Conservation (phyloP, 495 filamentous ascomycete species). For the Chlorociboria aeruginascens region DNA sequence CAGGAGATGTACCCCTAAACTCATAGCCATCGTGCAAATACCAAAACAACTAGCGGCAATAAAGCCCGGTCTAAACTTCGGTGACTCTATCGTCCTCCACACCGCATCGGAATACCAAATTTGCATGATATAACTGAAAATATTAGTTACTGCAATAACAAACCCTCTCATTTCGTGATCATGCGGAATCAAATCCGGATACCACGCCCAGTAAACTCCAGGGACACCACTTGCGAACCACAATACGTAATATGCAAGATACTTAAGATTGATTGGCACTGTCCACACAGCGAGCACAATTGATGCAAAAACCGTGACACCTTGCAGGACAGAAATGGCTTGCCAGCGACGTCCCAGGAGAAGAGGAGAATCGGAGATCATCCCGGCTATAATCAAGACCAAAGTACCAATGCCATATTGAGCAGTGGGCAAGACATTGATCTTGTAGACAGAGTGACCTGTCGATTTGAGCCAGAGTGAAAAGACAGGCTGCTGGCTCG, state of each 20-base stretch:
- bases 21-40: not conserved
- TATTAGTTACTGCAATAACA: constrained; percentile 3
- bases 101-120: constrained; percentile 5
- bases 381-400: not conserved
- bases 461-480: constrained; percentile 24
- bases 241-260: constrained; percentile 25
- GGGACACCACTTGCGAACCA: constrained; percentile 5
- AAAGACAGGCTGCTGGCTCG: constrained; percentile 1
- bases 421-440: constrained; percentile 9
- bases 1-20: not conserved
- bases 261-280: constrained; percentile 31
- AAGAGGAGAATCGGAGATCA: constrained; percentile 7
- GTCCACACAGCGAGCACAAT: constrained; percentile 26
- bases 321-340: constrained; percentile 8
- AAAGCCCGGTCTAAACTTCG: constrained; percentile 3
- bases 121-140: constrained; percentile 4
- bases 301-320: constrained; percentile 1
- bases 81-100: constrained; percentile 7
- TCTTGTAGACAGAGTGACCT: constrained; percentile 1
- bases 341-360: constrained; percentile 8
- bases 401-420: constrained; percentile 1
- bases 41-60: not conserved
- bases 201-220: constrained; percentile 10
- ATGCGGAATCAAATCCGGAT: constrained; percentile 6
- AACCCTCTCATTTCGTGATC: constrained; percentile 10